Evolutionary conservation across 192 early-diverging fungal species (phyloP).

Genomic region (Coemansia sp.): DNA sequence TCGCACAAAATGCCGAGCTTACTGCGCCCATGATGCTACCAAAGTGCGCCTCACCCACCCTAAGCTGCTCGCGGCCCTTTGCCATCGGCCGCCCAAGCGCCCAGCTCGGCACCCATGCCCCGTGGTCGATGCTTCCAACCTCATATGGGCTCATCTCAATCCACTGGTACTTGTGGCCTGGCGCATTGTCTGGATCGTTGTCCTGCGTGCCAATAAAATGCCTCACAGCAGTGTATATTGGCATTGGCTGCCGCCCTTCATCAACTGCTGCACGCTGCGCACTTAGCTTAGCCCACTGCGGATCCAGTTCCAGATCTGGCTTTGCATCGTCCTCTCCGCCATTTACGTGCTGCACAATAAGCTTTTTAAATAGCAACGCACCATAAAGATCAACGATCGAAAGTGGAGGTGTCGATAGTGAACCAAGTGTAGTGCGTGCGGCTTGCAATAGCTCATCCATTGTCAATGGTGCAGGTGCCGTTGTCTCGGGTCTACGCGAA

Average conservation of each 20-base stretch:
- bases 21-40: slow-evolving; percentile 64
- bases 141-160: slow-evolving; percentile 82
- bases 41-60: slow-evolving; percentile 66
- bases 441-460: slow-evolving; percentile 25
- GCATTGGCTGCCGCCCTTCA: slow-evolving; percentile 65
- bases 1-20: slow-evolving; percentile 49
- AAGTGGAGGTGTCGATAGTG: slow-evolving; percentile 29
- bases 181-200: slow-evolving; percentile 32
- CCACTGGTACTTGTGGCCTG: slow-evolving; percentile 62
- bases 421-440: slow-evolving; percentile 18
- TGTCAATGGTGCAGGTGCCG: slow-evolving; percentile 5
- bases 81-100: slow-evolving; percentile 73
- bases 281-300: slow-evolving; percentile 38
- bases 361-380: slow-evolving; percentile 45
- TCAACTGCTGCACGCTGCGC: slow-evolving; percentile 49
- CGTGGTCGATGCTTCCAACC: slow-evolving; percentile 72
- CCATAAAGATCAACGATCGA: slow-evolving; percentile 56
- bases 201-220: slow-evolving; percentile 58
- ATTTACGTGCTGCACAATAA: slow-evolving; percentile 34
- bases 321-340: slow-evolving; percentile 4
- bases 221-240: slow-evolving; percentile 73
- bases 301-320: slow-evolving; percentile 24
- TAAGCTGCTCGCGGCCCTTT: slow-evolving; percentile 59
- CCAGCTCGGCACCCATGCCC: slow-evolving; percentile 77
- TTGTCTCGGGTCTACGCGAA: background rate